These are phyloP conservation scores for Xerocomus brunneocitrinus DNA, from an alignment of 768 basidiomycete genomes.

Conservation along the genomic window DNA sequence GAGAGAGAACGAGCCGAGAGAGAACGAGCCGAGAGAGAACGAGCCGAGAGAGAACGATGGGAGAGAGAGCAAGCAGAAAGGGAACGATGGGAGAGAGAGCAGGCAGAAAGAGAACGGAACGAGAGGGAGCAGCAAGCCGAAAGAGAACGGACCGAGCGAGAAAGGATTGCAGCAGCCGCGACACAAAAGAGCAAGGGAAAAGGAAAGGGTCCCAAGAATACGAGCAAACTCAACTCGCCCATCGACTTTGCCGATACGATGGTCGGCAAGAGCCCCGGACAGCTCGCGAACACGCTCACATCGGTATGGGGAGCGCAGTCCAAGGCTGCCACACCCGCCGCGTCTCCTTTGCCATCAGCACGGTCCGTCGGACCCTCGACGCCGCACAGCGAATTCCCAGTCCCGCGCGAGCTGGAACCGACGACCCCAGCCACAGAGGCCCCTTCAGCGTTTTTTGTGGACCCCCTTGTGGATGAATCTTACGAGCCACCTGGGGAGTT, in stretches of 20 bases:
- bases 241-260: conserved; percentile 35
- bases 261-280: conserved; percentile 36
- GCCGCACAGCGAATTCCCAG: conserved; percentile 14
- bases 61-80: neutral
- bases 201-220: conserved; percentile 15
- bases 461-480: neutral
- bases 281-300: conserved; percentile 40
- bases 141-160: conserved; percentile 3
- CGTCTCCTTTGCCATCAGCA: conserved; percentile 23
- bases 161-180: neutral
- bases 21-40: conserved; percentile 9
- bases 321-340: conserved; percentile 25
- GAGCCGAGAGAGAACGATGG: neutral
- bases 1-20: conserved; percentile 7
- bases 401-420: conserved; percentile 6
- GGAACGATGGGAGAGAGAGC: neutral
- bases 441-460: neutral
- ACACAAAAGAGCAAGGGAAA: conserved; percentile 12
- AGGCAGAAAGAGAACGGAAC: neutral
- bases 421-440: conserved; percentile 5
- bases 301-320: conserved; percentile 46
- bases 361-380: conserved; percentile 24
- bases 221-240: conserved; percentile 24
- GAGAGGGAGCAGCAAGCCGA: conserved; percentile 3
- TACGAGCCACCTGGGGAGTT: conserved; percentile 5